Conservation (phyloP, 1,139 yeast species). For the Lodderomyces margitis region DNA sequence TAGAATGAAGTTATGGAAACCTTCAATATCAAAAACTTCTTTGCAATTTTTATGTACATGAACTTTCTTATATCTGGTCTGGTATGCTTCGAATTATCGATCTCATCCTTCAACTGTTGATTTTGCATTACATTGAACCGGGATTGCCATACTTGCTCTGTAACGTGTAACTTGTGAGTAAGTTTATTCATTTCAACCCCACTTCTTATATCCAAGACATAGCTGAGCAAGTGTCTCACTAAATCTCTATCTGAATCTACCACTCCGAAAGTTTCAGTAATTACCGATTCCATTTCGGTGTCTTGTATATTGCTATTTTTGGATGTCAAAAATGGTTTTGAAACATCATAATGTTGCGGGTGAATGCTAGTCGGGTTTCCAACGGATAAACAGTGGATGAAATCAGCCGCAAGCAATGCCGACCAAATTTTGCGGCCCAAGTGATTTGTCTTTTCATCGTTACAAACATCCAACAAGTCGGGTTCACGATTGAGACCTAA, state of each 20-base stretch:
- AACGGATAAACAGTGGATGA: slow-evolving; percentile 30
- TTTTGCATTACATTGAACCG: slow-evolving; percentile 13
- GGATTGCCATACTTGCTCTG: slow-evolving; percentile 17
- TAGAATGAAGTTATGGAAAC: slow-evolving; percentile 24
- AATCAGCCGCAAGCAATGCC: slow-evolving; percentile 34
- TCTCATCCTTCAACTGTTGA: not conserved
- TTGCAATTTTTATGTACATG: slow-evolving; percentile 10
- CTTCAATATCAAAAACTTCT: slow-evolving; percentile 23
- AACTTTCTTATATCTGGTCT: not conserved
- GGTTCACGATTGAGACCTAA: slow-evolving; percentile 48
- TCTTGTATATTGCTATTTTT: slow-evolving; percentile 13
- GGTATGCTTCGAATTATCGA: not conserved
- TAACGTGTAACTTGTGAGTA: slow-evolving; percentile 15
- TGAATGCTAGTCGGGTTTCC: slow-evolving; percentile 39
- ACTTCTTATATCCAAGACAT: slow-evolving; percentile 18
- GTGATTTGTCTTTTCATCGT: slow-evolving; percentile 29
- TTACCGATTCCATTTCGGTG: slow-evolving; percentile 16
- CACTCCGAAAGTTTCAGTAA: slow-evolving; percentile 12
- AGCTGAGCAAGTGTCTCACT: slow-evolving; percentile 13
- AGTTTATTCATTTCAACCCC: slow-evolving; percentile 19
- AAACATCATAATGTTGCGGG: slow-evolving; percentile 33
- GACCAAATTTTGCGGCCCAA: slow-evolving; percentile 52
- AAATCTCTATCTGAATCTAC: slow-evolving; percentile 8
- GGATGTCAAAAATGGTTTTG: slow-evolving; percentile 27
- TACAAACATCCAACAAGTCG: slow-evolving; percentile 21